Evolutionary conservation across 352 stramenopile species (phyloP).

Genomic region (Globisporangium splendens): DNA sequence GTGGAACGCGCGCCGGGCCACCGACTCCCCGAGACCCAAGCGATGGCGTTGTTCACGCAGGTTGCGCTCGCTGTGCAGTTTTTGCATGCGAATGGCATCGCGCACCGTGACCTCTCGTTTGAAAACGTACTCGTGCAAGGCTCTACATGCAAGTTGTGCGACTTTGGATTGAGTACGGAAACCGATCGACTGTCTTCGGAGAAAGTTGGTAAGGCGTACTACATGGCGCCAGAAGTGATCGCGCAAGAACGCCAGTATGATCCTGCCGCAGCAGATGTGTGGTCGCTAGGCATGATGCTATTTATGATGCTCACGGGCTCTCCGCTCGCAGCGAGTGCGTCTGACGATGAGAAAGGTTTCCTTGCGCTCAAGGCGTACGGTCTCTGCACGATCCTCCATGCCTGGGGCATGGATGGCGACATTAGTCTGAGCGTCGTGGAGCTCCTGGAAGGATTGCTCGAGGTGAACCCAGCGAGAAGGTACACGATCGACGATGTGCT

Average conservation of each 20-base stretch:
- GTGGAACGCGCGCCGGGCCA: constrained; percentile 21
- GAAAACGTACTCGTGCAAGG: constrained; percentile 11
- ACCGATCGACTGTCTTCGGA: constrained; percentile 28
- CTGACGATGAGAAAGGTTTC: constrained; percentile 29
- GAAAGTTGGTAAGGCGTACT: constrained; percentile 17
- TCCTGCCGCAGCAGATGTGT: constrained; percentile 33
- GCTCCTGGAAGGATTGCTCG: background rate
- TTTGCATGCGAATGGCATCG: constrained; percentile 37
- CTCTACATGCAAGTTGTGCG: constrained; percentile 16
- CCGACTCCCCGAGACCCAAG: constrained; percentile 21
- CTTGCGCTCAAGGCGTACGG: constrained; percentile 42
- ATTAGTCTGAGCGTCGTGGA: background rate
- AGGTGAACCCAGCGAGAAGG: background rate
- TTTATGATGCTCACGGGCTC: constrained; percentile 51
- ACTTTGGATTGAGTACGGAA: constrained; percentile 21
- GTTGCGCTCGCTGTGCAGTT: constrained; percentile 29
- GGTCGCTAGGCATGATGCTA: constrained; percentile 43
- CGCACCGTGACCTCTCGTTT: constrained; percentile 39
- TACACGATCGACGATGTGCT: background rate
- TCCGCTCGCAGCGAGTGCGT: constrained; percentile 26
- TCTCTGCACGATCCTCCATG: constrained; percentile 44
- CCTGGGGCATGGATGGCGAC: constrained; percentile 24
- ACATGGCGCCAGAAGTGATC: constrained; percentile 28
- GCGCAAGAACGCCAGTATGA: constrained; percentile 22
- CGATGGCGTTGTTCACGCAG: constrained; percentile 27